phyloP scores from a whole-genome alignment of 164 flowering plant genomes.

The Magnolia officinalis region DNA sequence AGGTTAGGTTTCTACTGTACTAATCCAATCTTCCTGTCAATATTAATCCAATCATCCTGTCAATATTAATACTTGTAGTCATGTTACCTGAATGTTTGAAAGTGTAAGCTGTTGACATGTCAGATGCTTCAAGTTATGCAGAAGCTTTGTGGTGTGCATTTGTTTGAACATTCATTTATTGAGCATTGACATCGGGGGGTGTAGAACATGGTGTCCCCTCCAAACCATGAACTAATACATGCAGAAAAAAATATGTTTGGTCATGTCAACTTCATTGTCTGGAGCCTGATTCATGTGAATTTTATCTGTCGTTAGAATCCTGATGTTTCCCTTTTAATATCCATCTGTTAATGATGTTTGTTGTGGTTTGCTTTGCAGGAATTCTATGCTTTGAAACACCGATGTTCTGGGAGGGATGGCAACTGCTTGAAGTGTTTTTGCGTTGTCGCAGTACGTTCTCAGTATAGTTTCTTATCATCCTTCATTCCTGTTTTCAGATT shows the following conservation, averaged over 20 bases:
- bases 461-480: background rate
- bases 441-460: constrained; percentile 49
- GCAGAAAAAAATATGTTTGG: background rate
- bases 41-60: background rate
- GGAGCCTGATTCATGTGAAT: background rate
- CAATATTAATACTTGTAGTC: background rate
- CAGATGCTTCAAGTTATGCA: background rate
- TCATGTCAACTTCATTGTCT: background rate
- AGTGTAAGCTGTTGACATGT: background rate
- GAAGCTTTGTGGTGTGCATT: background rate
- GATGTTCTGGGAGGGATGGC: constrained; percentile 51
- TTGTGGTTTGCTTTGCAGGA: constrained; percentile 32
- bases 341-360: background rate
- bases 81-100: background rate
- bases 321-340: background rate
- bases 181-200: background rate
- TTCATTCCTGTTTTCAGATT: background rate
- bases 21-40: background rate
- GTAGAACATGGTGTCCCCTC: background rate
- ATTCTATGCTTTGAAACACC: constrained; percentile 54
- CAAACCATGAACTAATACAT: background rate
- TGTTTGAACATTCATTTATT: background rate
- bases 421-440: constrained; percentile 57
- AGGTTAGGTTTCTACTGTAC: constrained; percentile 28
- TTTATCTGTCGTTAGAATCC: background rate